Conservation (phyloP, 352 stramenopile genomes). For the Phytopythium ostracodes region DNA sequence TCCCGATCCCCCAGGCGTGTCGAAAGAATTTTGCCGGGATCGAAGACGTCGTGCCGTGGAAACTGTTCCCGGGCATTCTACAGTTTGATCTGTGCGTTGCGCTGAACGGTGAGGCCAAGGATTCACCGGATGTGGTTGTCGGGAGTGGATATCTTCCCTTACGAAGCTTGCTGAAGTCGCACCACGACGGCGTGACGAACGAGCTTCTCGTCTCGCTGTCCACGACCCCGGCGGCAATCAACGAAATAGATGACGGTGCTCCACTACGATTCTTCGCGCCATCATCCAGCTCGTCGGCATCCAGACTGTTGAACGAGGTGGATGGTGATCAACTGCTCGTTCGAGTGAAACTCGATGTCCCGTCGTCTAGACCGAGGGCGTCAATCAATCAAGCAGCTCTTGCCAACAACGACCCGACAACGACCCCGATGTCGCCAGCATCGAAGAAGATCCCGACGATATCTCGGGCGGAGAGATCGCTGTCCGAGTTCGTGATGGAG, state of each 20-base stretch:
- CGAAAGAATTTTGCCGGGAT: conserved; percentile 76
- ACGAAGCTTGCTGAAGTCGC: conserved; percentile 27
- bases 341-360: conserved; percentile 43
- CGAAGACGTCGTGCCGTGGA: conserved; percentile 74
- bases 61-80: conserved; percentile 62
- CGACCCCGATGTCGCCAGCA: background rate
- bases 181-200: conserved; percentile 23
- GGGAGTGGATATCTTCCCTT: conserved; percentile 51
- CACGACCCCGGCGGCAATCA: conserved; percentile 1
- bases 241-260: background rate
- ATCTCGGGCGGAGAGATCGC: conserved; percentile 45
- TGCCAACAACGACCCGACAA: background rate
- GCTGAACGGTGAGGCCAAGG: conserved; percentile 61
- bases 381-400: background rate
- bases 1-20: conserved; percentile 69
- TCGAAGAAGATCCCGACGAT: conserved; percentile 13
- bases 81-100: conserved; percentile 77
- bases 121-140: conserved; percentile 60
- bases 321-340: conserved; percentile 44
- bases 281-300: background rate
- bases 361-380: background rate
- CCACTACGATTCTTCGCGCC: conserved; percentile 4
- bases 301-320: conserved; percentile 12
- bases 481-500: conserved; percentile 71
- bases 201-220: conserved; percentile 36